A percentile compares a stretch with the other conserved stretches of the same genome.
Evolutionary conservation across 495 filamentous ascomycete species (phyloP).

Genomic region (Xylaria cubensis): DNA sequence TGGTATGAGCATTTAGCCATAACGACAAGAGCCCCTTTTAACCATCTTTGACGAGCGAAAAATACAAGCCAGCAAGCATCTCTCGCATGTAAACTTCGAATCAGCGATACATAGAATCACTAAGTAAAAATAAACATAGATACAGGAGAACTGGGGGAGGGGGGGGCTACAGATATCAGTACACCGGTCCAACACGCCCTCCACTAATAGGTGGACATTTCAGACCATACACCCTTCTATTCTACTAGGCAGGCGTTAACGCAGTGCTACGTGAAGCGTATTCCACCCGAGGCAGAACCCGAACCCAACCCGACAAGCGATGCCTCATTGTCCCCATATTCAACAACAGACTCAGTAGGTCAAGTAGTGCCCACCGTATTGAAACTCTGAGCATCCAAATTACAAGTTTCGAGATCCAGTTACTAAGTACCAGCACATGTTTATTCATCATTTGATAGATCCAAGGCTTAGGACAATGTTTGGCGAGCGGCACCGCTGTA

Average conservation of each 20-base stretch:
- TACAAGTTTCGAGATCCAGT: background rate
- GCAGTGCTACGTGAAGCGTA: background rate
- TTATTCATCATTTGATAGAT: background rate
- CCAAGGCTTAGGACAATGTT: background rate
- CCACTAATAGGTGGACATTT: background rate
- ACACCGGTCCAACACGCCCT: background rate
- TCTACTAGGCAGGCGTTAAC: background rate
- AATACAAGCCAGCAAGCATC: background rate
- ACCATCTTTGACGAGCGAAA: background rate
- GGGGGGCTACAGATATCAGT: background rate
- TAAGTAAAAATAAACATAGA: background rate
- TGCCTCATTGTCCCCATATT: background rate
- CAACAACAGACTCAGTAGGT: background rate
- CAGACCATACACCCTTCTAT: background rate
- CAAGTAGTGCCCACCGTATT: background rate
- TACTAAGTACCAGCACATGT: background rate
- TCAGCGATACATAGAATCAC: background rate
- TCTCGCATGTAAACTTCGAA: background rate
- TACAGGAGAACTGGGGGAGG: background rate
- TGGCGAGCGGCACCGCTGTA: background rate
- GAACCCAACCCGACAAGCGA: background rate
- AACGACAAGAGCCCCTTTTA: background rate
- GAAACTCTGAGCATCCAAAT: background rate
- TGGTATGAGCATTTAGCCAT: background rate
- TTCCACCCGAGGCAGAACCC: background rate